A percentile compares a stretch with the other conserved stretches of the same genome.
Conservation (phyloP, 768 basidiomycete genomes). For the Panellus pusillus region DNA sequence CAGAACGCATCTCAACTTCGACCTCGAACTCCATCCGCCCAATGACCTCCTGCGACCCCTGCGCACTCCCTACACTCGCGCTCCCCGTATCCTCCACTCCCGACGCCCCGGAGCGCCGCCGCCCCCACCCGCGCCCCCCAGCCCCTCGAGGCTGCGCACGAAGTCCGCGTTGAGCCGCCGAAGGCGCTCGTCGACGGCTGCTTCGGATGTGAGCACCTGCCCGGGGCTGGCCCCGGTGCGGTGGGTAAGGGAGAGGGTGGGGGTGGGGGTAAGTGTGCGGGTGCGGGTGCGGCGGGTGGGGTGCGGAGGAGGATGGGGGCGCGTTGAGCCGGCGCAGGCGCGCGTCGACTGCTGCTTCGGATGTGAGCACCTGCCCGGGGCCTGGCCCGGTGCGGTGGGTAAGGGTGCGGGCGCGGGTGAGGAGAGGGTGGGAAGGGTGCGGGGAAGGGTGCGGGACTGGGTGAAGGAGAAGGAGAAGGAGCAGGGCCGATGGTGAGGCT, state of each 20-base stretch:
- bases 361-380: conserved; percentile 68
- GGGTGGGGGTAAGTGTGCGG: no score
- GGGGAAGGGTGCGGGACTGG: no score
- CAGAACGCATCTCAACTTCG: no score
- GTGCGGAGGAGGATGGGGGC: no score
- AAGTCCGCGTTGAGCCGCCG: conserved; percentile 70
- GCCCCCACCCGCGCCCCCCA: conserved; percentile 35
- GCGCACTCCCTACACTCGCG: conserved; percentile 25
- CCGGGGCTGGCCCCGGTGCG: conserved; percentile 47
- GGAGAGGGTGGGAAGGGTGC: no score
- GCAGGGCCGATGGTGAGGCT: conserved; percentile 10
- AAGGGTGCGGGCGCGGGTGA: no score
- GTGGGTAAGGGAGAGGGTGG: no score
- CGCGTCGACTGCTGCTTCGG: conserved; percentile 65
- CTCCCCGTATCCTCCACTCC: no score
- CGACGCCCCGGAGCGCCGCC: no score
- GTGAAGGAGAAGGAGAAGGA: conserved; percentile 11
- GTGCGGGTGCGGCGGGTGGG: no score
- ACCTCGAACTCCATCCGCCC: conserved; percentile 46
- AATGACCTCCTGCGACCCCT: conserved; percentile 55
- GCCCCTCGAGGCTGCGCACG: conserved; percentile 59
- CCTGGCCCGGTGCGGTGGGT: no score
- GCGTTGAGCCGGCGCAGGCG: conserved; percentile 66
- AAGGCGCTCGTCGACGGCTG: conserved; percentile 65
- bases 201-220: conserved; percentile 65